These are phyloP conservation scores for Priceomyces castillae DNA, from an alignment of 805 yeast genomes.

Conservation along the genomic window DNA sequence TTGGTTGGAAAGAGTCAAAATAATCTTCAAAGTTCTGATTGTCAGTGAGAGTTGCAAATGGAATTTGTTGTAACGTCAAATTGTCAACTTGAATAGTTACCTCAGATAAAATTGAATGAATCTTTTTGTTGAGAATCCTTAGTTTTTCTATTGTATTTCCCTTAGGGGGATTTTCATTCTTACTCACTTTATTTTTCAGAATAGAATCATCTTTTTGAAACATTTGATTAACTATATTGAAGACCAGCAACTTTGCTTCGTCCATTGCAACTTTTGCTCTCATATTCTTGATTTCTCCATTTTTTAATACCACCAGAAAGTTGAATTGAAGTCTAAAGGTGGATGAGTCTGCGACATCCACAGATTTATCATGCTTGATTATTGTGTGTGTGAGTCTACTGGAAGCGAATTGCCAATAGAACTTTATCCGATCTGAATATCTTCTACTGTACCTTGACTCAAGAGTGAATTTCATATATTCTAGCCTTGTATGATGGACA, in stretches of 20 bases:
- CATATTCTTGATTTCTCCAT: constrained; percentile 19
- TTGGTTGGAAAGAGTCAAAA: constrained; percentile 17
- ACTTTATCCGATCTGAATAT: constrained; percentile 15
- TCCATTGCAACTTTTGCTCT: constrained; percentile 19
- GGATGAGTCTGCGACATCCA: constrained; percentile 6
- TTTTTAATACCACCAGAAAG: constrained; percentile 13
- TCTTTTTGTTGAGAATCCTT: constrained; percentile 14
- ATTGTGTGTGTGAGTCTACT: constrained; percentile 2
- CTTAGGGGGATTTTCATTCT: background rate
- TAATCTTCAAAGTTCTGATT: constrained; percentile 21
- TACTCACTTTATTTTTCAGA: background rate
- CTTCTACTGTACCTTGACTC: constrained; percentile 20
- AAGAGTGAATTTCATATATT: constrained; percentile 20
- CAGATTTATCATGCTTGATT: constrained; percentile 1
- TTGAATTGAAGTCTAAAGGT: constrained; percentile 15
- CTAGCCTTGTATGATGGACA: constrained; percentile 11
- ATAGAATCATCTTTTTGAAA: constrained; percentile 1
- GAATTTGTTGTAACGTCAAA: constrained; percentile 24
- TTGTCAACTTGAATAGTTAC: constrained; percentile 28
- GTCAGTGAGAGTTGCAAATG: constrained; percentile 25
- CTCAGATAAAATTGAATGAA: constrained; percentile 23
- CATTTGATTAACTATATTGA: constrained; percentile 18
- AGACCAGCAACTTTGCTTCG: constrained; percentile 21
- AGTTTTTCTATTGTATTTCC: constrained; percentile 8
- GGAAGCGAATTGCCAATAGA: constrained; percentile 8